Evolutionary conservation across 1,284 basidiomycete genomes (phyloP), one percentile per base, ranked within the genome.

Genomic region (Tylopilus orsonianus): DNA sequence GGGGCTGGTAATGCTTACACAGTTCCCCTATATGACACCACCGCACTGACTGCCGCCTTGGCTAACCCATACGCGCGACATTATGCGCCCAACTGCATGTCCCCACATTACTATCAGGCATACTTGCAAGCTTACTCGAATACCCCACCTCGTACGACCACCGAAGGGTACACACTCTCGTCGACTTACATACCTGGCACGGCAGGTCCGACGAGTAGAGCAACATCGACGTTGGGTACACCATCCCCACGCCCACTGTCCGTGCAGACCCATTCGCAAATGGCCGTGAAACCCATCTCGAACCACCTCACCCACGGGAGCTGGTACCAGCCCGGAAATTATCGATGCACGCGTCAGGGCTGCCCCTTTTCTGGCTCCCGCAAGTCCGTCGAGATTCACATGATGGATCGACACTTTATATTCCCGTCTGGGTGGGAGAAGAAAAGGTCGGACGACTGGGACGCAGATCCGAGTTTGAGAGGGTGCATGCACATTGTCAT

Each of bases 321-420:
- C 16, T 86, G 83, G 83, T 83, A 84, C 60, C 80, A 81, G 47
- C 63, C 80, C 34, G 88, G 88, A 5, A 74, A 73, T 50, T 61
- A 56, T 53, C 75, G 75, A 47, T 96, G 93, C 67, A 77, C 78
- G 2, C 74, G 86, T 52, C 74, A 74, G 30, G 79, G 79, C 13
- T 96, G 93, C 66, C 64, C 68, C 8, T 97, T 92, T 61, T 74
- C 75, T 23, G 92, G 90, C 20, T 83, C 89, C 7, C 73, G 75
- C 33, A 88, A 89, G 60, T 74, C 82, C 23, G 81, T 95, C 5
- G 85, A 91, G 64, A 75, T 78, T 18, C 93, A 96, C 64, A 90
- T 87, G 79, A 93, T 93, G 82, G 93, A 96, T 64, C 75, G 92
- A 18, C 93, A 95, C 68, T 72, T 95, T 41, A 85, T 94, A 42